Conservation (phyloP, 768 basidiomycete species). For the Mycena belliarum region DNA sequence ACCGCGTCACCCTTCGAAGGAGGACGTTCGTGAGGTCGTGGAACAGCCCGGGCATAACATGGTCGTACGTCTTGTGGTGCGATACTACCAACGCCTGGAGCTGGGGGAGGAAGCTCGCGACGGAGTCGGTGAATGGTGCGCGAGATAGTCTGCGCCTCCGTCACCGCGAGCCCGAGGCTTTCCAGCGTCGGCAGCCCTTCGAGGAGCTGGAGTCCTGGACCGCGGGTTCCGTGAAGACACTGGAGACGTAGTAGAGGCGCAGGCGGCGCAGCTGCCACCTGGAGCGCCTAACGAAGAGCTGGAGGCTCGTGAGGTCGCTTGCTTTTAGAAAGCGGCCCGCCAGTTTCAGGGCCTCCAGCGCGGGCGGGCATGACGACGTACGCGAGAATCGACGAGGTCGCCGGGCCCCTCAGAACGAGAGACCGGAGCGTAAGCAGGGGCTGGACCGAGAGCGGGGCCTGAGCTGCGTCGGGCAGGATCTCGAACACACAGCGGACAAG, state of each 20-base stretch:
- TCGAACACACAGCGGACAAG: not conserved
- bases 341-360: slow-evolving; percentile 3
- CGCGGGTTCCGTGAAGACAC: not conserved
- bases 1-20: not conserved
- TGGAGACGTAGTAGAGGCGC: slow-evolving; percentile 2
- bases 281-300: not conserved
- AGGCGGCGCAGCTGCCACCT: slow-evolving; percentile 2
- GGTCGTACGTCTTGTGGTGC: slow-evolving; percentile 6
- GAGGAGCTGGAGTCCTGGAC: slow-evolving; percentile 10
- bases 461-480: not conserved
- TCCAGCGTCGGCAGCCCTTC: not conserved
- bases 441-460: not conserved
- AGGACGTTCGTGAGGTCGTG: not conserved
- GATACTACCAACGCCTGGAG: not conserved
- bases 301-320: not conserved
- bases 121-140: not conserved
- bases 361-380: not conserved
- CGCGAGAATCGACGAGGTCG: not conserved
- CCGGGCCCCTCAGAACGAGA: not conserved
- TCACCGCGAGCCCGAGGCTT: not conserved
- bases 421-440: not conserved
- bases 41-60: not conserved
- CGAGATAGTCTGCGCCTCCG: slow-evolving; percentile 1
- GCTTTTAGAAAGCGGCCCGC: not conserved
- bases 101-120: not conserved